These are phyloP conservation scores for Phalaenopsis equestris DNA, from an alignment of 106 monocot species.

Conservation along the genomic window DNA sequence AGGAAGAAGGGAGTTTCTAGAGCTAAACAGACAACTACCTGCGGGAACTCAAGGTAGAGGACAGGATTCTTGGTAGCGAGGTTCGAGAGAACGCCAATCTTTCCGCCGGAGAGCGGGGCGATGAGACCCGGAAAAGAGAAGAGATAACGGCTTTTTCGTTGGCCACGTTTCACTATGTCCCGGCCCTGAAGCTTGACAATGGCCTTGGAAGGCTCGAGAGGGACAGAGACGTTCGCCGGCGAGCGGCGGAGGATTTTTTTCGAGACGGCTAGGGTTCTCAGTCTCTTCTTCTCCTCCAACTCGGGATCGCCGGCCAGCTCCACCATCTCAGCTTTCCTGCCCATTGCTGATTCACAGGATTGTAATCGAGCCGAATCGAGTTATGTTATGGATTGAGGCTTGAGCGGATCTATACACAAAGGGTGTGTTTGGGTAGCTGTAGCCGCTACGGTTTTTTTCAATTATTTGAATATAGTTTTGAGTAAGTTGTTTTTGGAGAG, in stretches of 20 bases:
- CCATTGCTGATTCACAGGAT: neutral
- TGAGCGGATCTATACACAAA: too few species aligned
- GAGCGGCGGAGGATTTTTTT: constrained; percentile 42
- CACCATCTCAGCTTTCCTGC: neutral
- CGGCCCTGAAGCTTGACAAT: constrained; percentile 63
- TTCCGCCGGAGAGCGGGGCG: constrained; percentile 59
- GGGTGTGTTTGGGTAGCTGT: too few species aligned
- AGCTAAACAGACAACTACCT: constrained; percentile 22
- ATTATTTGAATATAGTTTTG: too few species aligned
- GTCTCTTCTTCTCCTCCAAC: constrained; percentile 40
- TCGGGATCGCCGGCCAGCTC: constrained; percentile 30
- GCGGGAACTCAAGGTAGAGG: constrained; percentile 90
- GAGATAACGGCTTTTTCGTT: constrained; percentile 84
- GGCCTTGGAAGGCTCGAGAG: constrained; percentile 56
- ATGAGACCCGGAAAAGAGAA: constrained; percentile 93
- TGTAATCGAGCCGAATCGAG: too few species aligned
- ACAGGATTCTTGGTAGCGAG: constrained; percentile 75
- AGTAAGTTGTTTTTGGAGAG: too few species aligned
- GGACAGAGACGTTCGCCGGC: constrained; percentile 15
- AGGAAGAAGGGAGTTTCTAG: neutral
- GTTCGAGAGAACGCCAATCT: constrained; percentile 74
- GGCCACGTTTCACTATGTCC: constrained; percentile 89
- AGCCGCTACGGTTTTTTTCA: too few species aligned
- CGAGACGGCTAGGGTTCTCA: constrained; percentile 59
- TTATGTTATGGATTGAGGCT: too few species aligned